Percentiles rank a stretch among this genome's conserved stretches.
These are phyloP conservation scores for Acer campestre DNA, from an alignment of 345 rosid genomes.

Conservation along the genomic window DNA sequence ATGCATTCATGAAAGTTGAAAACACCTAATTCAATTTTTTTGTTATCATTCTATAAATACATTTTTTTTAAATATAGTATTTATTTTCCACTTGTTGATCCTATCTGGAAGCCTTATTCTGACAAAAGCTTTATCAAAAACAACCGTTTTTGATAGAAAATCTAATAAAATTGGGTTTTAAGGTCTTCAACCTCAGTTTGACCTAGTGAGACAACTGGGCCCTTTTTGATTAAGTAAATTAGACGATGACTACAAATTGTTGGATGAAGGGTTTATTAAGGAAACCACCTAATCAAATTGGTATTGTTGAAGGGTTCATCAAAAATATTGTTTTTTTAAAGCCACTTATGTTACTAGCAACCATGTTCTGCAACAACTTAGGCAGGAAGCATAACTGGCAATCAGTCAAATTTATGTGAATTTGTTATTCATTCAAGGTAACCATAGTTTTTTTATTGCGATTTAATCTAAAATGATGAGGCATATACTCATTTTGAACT, in stretches of 20 bases:
- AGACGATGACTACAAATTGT: not conserved
- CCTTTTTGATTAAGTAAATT: not conserved
- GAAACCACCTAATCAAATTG: not conserved
- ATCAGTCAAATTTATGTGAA: not conserved
- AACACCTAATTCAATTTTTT: no score
- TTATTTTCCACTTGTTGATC: not conserved
- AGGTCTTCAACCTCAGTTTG: not conserved
- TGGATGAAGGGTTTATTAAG: not conserved
- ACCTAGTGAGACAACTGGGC: not conserved
- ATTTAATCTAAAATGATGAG: not conserved
- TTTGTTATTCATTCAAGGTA: not conserved
- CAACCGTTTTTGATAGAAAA: not conserved
- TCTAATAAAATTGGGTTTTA: not conserved
- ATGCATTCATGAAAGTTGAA: no score
- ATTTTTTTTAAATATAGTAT: not conserved
- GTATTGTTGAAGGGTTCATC: not conserved
- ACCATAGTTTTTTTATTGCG: not conserved
- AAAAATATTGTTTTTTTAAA: not conserved
- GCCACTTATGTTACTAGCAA: not conserved
- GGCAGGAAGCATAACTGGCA: not conserved
- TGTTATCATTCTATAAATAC: no score
- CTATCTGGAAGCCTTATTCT: not conserved
- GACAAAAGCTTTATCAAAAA: not conserved
- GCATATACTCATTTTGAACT: not conserved
- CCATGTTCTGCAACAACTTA: not conserved